Evolutionary conservation across 2,329 filamentous ascomycete species (phyloP).

Genomic region (Cercospora sp.): DNA sequence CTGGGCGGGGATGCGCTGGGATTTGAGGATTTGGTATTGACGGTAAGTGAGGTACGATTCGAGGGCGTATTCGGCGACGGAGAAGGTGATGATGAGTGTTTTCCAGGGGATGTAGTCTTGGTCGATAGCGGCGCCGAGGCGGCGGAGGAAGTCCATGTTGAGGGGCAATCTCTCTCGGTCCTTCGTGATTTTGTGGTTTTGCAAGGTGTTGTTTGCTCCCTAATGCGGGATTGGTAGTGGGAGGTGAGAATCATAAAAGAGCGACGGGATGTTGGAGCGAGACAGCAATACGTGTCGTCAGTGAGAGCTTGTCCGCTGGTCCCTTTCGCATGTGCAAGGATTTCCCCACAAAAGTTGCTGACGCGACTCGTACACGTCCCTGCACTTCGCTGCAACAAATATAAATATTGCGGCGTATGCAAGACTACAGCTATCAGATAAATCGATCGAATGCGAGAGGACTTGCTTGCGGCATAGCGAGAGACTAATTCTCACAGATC

Average conservation of each 20-base stretch:
- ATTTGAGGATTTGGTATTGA: conserved; percentile 84
- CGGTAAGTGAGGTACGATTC: conserved; percentile 86
- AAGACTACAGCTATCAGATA: neutral
- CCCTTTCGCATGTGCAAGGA: conserved; percentile 2
- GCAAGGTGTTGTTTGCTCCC: neutral
- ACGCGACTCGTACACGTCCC: neutral
- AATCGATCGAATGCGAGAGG: no score
- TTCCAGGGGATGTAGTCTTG: conserved; percentile 96
- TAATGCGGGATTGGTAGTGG: neutral
- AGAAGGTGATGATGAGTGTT: conserved; percentile 91
- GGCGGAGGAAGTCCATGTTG: conserved; percentile 47
- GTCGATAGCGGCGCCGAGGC: conserved; percentile 83
- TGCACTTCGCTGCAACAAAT: neutral
- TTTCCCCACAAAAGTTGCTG: neutral
- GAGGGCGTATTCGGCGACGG: conserved; percentile 83
- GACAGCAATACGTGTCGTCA: conserved; percentile 9
- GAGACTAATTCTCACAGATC: no score
- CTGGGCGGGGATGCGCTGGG: conserved; percentile 78
- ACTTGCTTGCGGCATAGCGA: no score
- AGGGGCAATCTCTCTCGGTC: neutral
- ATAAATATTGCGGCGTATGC: neutral
- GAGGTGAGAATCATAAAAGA: neutral
- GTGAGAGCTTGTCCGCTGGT: neutral
- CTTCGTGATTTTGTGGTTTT: neutral
- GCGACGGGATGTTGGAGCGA: neutral